Conservation (phyloP, 176 grass and related monocot species). For the Oryza glumipatula region DNA sequence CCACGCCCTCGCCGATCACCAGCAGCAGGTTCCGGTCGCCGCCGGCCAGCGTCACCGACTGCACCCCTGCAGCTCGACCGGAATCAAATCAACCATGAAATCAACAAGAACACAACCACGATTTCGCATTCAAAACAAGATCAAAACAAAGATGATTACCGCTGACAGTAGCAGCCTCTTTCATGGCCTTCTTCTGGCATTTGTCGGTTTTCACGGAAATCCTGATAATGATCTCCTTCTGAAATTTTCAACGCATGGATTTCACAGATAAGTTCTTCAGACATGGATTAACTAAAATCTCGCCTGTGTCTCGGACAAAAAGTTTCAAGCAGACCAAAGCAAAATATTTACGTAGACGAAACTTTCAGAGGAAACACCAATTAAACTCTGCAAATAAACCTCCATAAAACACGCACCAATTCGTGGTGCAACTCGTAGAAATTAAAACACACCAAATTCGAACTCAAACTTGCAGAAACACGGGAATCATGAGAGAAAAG, state of each 20-base stretch:
- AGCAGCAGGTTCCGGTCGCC: constrained; percentile 56
- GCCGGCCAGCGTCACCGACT: constrained; percentile 52
- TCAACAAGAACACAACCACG: background rate
- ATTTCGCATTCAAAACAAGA: background rate
- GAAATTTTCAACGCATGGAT: background rate
- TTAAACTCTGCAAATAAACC: too few species aligned
- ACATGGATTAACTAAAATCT: background rate
- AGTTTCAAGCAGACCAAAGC: too few species aligned
- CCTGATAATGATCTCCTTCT: constrained; percentile 65
- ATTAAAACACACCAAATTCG: background rate
- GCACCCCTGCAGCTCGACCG: constrained; percentile 37
- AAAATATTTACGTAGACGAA: too few species aligned
- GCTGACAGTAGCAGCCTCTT: constrained; percentile 40
- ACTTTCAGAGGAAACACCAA: too few species aligned
- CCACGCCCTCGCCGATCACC: constrained; percentile 54
- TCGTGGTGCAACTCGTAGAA: background rate
- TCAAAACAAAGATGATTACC: constrained; percentile 1
- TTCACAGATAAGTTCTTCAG: background rate
- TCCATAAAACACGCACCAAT: background rate
- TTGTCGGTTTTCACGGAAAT: constrained; percentile 44
- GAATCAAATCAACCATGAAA: background rate
- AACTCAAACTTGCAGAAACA: too few species aligned
- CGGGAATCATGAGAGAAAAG: background rate
- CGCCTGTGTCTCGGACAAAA: too few species aligned
- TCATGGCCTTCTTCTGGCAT: constrained; percentile 50